Evolutionary conservation across 345 rosid genomes (phyloP).

Genomic region (Syzygium jambos): DNA sequence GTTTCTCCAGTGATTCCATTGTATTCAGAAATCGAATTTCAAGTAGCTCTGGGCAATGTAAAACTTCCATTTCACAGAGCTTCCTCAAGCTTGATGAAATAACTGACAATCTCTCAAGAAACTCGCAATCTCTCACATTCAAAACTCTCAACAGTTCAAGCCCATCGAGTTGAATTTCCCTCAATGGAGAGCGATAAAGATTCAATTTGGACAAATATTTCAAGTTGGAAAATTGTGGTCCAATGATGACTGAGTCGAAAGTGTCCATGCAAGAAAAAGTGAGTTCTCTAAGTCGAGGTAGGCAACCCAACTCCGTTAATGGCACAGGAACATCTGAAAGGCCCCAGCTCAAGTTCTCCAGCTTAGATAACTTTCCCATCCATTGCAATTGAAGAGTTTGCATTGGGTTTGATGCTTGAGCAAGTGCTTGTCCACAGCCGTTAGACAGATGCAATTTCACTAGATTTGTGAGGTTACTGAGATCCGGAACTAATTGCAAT

Average conservation of each 20-base stretch:
- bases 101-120: not conserved
- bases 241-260: not conserved
- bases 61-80: fast-evolving
- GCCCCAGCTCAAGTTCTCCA: not conserved
- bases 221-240: not conserved
- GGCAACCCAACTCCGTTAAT: not conserved
- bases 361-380: not conserved
- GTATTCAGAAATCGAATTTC: not conserved
- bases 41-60: fast-evolving
- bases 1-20: fast-evolving
- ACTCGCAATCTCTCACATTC: fast-evolving
- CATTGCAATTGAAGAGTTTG: not conserved
- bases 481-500: not conserved
- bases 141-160: not conserved
- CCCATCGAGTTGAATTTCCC: not conserved
- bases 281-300: not conserved
- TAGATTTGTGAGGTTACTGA: not conserved
- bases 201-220: not conserved
- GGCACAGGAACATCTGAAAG: not conserved
- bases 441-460: fast-evolving
- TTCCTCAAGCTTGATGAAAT: not conserved
- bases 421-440: not conserved
- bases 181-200: not conserved
- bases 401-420: not conserved
- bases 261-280: not conserved